Evolutionary conservation across 768 basidiomycete genomes (phyloP).

Genomic region (Boletus speciosus): DNA sequence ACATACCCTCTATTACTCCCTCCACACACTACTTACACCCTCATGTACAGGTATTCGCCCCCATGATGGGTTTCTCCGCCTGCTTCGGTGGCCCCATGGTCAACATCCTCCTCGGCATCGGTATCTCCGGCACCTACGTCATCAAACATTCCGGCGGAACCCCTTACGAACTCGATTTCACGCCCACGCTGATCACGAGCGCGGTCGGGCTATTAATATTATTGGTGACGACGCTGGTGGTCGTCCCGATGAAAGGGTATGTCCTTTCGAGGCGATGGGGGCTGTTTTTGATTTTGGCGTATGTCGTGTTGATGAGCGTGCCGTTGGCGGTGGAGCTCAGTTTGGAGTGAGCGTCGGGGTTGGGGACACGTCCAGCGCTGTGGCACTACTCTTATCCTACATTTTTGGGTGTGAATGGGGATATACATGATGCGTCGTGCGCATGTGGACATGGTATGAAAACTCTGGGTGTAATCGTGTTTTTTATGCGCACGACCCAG

Average conservation of each 20-base stretch:
- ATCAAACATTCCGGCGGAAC: slow-evolving; percentile 53
- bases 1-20: not conserved
- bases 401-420: not conserved
- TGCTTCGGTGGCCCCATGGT: slow-evolving; percentile 94
- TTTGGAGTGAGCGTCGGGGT: slow-evolving; percentile 1
- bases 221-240: slow-evolving; percentile 69
- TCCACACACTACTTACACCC: not conserved
- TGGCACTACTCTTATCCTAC: not conserved
- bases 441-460: not conserved
- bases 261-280: slow-evolving; percentile 82
- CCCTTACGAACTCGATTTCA: slow-evolving; percentile 74
- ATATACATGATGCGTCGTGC: not conserved
- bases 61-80: slow-evolving; percentile 92
- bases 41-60: slow-evolving; percentile 65
- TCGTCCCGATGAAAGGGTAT: slow-evolving; percentile 84
- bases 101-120: slow-evolving; percentile 87
- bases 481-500: too few relatives aligned
- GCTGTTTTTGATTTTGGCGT: slow-evolving; percentile 67
- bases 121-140: slow-evolving; percentile 86
- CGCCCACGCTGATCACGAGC: slow-evolving; percentile 81
- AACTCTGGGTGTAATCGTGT: too few relatives aligned
- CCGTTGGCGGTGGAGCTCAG: slow-evolving; percentile 77
- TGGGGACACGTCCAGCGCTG: not conserved
- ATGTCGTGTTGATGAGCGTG: slow-evolving; percentile 69
- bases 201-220: slow-evolving; percentile 75